Conservation (phyloP, 1,139 yeast species). For the Candida sanyaensis region DNA sequence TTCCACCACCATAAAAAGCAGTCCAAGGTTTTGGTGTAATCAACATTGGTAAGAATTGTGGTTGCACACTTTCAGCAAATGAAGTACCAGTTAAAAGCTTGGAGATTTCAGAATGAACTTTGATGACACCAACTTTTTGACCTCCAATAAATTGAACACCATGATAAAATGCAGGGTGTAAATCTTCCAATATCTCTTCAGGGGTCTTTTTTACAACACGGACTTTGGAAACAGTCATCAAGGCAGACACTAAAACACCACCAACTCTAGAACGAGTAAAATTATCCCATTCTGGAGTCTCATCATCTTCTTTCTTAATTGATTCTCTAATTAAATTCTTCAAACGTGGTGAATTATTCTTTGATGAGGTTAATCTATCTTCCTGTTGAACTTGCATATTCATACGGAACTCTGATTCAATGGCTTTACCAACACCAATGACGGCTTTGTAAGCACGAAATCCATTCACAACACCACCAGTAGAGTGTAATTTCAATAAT, state of each 20-base stretch:
- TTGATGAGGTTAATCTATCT: slow-evolving; percentile 44
- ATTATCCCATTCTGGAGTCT: slow-evolving; percentile 41
- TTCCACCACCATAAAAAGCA: slow-evolving; percentile 81
- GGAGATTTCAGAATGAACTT: slow-evolving; percentile 69
- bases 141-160: slow-evolving; percentile 82
- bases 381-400: slow-evolving; percentile 63
- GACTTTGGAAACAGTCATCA: slow-evolving; percentile 82
- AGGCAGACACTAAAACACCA: slow-evolving; percentile 69
- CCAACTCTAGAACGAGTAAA: slow-evolving; percentile 79
- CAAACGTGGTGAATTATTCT: slow-evolving; percentile 40
- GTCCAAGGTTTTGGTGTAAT: slow-evolving; percentile 89
- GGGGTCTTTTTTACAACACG: slow-evolving; percentile 81
- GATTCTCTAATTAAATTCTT: slow-evolving; percentile 37
- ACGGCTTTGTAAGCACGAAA: slow-evolving; percentile 86
- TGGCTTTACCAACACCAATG: slow-evolving; percentile 76
- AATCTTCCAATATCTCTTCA: slow-evolving; percentile 64
- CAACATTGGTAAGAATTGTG: slow-evolving; percentile 92
- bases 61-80: slow-evolving; percentile 69
- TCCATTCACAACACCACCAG: slow-evolving; percentile 81
- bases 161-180: slow-evolving; percentile 91
- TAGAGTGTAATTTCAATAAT: slow-evolving; percentile 68
- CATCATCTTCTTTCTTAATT: slow-evolving; percentile 14
- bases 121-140: slow-evolving; percentile 77
- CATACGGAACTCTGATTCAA: slow-evolving; percentile 81
- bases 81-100: slow-evolving; percentile 69